Conservation (phyloP, 2,329 filamentous ascomycete species). For the Cercospora citrullina region DNA sequence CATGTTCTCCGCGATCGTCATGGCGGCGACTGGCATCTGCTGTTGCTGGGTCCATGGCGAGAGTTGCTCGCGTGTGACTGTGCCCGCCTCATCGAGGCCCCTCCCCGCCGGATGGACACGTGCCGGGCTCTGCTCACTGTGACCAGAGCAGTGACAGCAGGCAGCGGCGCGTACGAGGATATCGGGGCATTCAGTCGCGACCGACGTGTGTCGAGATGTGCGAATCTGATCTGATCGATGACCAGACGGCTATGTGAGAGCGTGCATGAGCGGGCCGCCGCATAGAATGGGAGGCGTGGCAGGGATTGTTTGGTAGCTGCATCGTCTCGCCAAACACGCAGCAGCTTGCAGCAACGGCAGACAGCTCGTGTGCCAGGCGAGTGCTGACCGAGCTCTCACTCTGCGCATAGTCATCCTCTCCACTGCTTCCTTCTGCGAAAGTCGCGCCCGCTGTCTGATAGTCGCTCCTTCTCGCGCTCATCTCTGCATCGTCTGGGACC, state of each 20-base stretch:
- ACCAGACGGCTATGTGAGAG: not conserved
- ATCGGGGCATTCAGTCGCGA: not conserved
- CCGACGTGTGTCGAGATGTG: not conserved
- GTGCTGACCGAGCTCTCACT: conserved; percentile 53
- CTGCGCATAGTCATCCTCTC: conserved; percentile 64
- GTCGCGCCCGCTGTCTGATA: not conserved
- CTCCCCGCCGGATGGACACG: not conserved
- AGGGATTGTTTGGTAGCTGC: conserved; percentile 1
- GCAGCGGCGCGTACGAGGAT: not conserved
- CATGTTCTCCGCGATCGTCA: conserved; percentile 15
- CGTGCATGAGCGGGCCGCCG: conserved; percentile 1
- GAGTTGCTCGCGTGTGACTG: conserved; percentile 14
- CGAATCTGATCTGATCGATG: not conserved
- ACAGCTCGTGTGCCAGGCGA: not conserved
- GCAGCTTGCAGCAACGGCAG: not conserved
- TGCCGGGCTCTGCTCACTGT: not conserved
- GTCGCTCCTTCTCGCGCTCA: not conserved
- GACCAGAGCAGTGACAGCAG: not conserved
- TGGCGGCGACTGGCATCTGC: conserved; percentile 7
- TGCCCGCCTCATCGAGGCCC: conserved; percentile 12
- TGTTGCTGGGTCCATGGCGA: conserved; percentile 24
- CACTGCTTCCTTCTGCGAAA: not conserved
- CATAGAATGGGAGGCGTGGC: not conserved
- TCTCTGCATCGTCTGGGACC: not conserved
- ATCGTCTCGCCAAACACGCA: conserved; percentile 3